Conservation (phyloP, 768 basidiomycete genomes). For the Leccinum disarticulatum region DNA sequence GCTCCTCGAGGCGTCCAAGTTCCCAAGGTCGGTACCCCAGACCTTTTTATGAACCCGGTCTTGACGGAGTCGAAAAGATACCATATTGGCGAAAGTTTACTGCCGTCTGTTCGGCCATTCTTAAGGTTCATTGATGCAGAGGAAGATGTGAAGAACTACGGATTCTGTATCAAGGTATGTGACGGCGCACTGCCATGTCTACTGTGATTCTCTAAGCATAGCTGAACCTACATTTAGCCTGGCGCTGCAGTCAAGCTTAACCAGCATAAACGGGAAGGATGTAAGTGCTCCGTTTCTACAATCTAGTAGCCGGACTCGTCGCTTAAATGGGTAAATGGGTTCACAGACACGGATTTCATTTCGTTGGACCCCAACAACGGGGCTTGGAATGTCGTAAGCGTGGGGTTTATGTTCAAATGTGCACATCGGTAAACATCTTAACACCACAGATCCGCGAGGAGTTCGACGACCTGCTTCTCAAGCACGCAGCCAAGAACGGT, state of each 20-base stretch:
- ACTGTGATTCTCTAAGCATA: background rate
- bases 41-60: no score
- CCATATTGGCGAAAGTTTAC: slow-evolving; percentile 17
- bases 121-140: slow-evolving; percentile 12
- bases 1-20: slow-evolving; percentile 11
- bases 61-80: slow-evolving; percentile 6
- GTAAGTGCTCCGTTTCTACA: background rate
- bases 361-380: slow-evolving; percentile 7
- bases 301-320: background rate
- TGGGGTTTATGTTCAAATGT: background rate
- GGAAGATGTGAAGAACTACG: slow-evolving; percentile 5
- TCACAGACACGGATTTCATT: slow-evolving; percentile 10
- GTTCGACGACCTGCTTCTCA: slow-evolving; percentile 9
- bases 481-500: background rate
- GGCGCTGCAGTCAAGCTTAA: slow-evolving; percentile 9
- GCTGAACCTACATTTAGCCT: background rate
- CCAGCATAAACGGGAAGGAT: slow-evolving; percentile 12
- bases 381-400: slow-evolving; percentile 10
- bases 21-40: slow-evolving; percentile 9
- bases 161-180: slow-evolving; percentile 12
- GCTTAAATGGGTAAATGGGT: background rate
- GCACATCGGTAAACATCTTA: background rate
- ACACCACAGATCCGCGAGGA: slow-evolving; percentile 5
- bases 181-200: background rate
- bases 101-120: slow-evolving; percentile 10